Evolutionary conservation across 2,329 filamentous ascomycete genomes (phyloP), one percentile per base, ranked within the genome.

Genomic region (Aspergillus sp.): DNA sequence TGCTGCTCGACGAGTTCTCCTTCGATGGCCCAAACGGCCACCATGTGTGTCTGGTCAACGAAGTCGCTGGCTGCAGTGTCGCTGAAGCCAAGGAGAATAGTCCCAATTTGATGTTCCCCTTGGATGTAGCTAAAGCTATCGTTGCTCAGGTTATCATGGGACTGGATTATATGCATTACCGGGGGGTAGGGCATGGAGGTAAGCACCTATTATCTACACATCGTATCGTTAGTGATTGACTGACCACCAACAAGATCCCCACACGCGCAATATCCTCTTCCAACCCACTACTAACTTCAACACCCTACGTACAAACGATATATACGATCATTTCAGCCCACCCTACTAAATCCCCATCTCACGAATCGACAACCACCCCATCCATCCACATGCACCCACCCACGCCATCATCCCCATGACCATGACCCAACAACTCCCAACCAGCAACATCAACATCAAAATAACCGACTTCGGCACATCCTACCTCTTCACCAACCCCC

Each of bases 401-500:
- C 55, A 42, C 11, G 44, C 36, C 44, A 57, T 42, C 32, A 30
- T 42, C 19, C 55, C 55, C n/a, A 51, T 57, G 44, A 19, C 10
- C 3, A 4, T 15, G 32, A 21, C 3, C 21, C 21, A 52, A 47
- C 30, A 57, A 32, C 39, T 56, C 30, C 3, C 10, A 32, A 5
- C 23, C 23, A 23, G 23, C 23, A 32, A 32, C 8, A 10, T 8
- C 30, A 32, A 10, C 10, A 32, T 32, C 30, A 32, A 11, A 32
- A 55, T 55, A 10, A 10, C 53, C 2, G 53, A 55, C 17, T 55
- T 55, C 8, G 53, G 53, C 15, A n/a, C 44, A 15, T n/a, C 39
- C 8, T 27, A 7, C 25, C 8, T 27, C 25, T 27, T 27, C 25
- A 27, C 7, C 2, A 3, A 27, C 7, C 1, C 7, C 8, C 25